phyloP scores from a whole-genome alignment of 768 basidiomycete genomes.

The Leucogyrophana mollusca region DNA sequence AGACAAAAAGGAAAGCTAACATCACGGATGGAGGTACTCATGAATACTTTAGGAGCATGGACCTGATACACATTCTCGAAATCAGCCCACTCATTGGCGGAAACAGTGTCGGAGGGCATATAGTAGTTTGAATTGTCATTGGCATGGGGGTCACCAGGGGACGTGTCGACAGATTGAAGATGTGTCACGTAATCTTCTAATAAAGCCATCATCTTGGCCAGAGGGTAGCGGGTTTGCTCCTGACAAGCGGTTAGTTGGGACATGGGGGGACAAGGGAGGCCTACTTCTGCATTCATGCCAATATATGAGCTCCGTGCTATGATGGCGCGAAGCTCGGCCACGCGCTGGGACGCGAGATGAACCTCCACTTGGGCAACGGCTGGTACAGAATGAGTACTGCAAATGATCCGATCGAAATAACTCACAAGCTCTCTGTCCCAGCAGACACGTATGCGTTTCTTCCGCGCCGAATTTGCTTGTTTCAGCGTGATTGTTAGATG shows the following conservation, averaged over 20 bases:
- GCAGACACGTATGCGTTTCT: constrained; percentile 75
- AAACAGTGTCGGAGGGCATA: constrained; percentile 66
- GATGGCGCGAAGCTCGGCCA: constrained; percentile 42
- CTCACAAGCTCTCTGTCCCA: constrained; percentile 72
- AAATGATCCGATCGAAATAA: constrained; percentile 6
- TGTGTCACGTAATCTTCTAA: constrained; percentile 61
- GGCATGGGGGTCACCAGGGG: constrained; percentile 26
- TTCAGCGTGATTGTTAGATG: constrained; percentile 39
- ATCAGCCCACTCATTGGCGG: constrained; percentile 69
- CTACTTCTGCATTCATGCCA: too few relatives aligned
- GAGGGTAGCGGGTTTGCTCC: constrained; percentile 22
- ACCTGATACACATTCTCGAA: constrained; percentile 93
- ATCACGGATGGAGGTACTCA: constrained; percentile 77
- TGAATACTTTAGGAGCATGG: constrained; percentile 79
- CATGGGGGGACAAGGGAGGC: too few relatives aligned
- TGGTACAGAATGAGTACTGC: constrained; percentile 20
- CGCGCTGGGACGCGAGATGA: constrained; percentile 52
- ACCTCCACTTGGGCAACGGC: constrained; percentile 69
- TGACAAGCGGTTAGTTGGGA: too few relatives aligned
- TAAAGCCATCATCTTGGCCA: constrained; percentile 53
- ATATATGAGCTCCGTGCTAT: constrained; percentile 11
- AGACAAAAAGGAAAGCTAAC: constrained; percentile 41
- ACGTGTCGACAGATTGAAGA: constrained; percentile 45
- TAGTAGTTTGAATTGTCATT: constrained; percentile 50
- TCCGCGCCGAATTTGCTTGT: constrained; percentile 85